Evolutionary conservation across 2,329 filamentous ascomycete genomes (phyloP).

Genomic region (Fusarium zealandicum): DNA sequence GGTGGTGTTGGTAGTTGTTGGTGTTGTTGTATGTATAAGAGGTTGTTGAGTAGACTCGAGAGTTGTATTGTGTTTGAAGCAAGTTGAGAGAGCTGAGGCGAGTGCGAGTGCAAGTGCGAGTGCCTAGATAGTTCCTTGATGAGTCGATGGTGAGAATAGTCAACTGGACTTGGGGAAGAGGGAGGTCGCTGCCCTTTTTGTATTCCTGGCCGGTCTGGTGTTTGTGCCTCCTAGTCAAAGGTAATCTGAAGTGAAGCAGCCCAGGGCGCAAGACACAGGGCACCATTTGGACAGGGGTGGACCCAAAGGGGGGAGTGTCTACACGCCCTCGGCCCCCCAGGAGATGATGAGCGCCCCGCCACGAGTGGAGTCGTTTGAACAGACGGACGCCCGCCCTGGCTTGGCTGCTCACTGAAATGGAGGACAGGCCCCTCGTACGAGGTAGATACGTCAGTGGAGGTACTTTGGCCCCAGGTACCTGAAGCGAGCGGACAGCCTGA

Average conservation of each 20-base stretch:
- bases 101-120: conserved; percentile 6
- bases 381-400: conserved; percentile 7
- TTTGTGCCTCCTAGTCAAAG: conserved; percentile 44
- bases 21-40: conserved; percentile 11
- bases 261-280: conserved; percentile 41
- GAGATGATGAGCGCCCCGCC: conserved; percentile 29
- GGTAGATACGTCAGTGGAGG: conserved; percentile 41
- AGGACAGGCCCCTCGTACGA: conserved; percentile 35
- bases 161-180: conserved; percentile 33
- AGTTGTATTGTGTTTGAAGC: neutral
- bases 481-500: conserved; percentile 27
- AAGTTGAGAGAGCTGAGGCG: conserved; percentile 20
- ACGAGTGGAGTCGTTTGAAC: neutral
- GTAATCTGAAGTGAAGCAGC: conserved; percentile 46
- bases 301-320: conserved; percentile 7
- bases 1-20: conserved; percentile 4
- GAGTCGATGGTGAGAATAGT: conserved; percentile 38
- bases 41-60: conserved; percentile 19
- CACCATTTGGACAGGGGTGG: conserved; percentile 34
- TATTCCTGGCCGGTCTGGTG: conserved; percentile 42
- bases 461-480: conserved; percentile 39
- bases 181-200: conserved; percentile 44
- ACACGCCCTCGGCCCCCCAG: conserved; percentile 25
- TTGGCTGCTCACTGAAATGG: conserved; percentile 27
- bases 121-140: conserved; percentile 30